Base-by-base conservation (phyloP, 257 asterid genomes). In the Solanum megistacrolobum region DNA sequence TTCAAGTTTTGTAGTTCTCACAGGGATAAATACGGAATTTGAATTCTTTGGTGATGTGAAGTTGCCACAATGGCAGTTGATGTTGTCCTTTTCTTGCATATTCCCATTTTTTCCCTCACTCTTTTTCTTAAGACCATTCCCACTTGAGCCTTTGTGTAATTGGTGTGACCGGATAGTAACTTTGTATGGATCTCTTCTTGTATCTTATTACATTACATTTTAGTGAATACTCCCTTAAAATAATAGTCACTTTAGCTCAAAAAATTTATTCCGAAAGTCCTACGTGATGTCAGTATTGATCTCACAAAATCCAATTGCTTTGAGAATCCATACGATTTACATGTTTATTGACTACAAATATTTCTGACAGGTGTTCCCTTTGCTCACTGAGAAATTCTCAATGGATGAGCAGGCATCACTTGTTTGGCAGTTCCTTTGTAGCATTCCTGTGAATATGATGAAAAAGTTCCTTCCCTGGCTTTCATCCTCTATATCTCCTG, bases 361-460 rank as follows among this genome's bases (percentile, higher is more conserved):
- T 82, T 82, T 66, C 12, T 85, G 78, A 25, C 94, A 92, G 94
- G 94, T 92, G 29, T 90, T 90, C 81, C 94, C 94, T 68, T 87
- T 92, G 86, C 94, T 92, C 60, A 92, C 78, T 12, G 94, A 92
- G 69, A 92, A 90, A 75, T 92, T 92, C 87, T 89, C 92, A 41
- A 84, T 32, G 78, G 89, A 90, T 87, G 94, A 92, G 87, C 94
- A 92, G 91, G 94, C 92, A 82, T 90, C 94, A 36, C 87, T 92
- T 69, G 91, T 92, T 66, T 92, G 94, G 94, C 93, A 92, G 88
- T 92, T 92, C 83, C 83, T 92, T 18, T 92, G 94, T 79, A 92
- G 94, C 91, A 90, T 92, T 79, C 94, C 94, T 41, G 94, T 92
- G 74, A 86, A 89, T 88, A 92, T 87, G 92, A 82, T 92, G 94